These are phyloP conservation scores for Barbarea vulgaris DNA, from an alignment of 345 rosid species.

Conservation along the genomic window DNA sequence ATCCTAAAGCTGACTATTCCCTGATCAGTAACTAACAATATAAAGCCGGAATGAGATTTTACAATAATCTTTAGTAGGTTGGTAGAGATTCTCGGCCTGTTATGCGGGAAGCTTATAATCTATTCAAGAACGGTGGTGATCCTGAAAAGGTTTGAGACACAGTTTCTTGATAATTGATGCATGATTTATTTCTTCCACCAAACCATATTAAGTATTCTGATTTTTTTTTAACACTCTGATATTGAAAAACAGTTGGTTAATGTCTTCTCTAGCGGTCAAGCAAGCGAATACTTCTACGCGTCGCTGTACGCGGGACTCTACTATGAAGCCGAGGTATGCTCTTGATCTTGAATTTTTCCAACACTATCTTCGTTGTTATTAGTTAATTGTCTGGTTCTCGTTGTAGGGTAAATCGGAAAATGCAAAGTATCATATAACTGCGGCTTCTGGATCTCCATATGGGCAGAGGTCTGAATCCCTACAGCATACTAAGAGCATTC, in stretches of 20 bases:
- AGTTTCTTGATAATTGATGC: not conserved
- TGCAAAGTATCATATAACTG: slow-evolving; percentile 62
- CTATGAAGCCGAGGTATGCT: slow-evolving; percentile 77
- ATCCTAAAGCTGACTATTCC: not conserved
- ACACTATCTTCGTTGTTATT: not conserved
- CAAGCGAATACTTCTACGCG: slow-evolving; percentile 68
- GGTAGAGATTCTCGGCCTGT: slow-evolving; percentile 85
- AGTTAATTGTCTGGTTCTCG: not conserved
- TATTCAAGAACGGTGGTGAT: slow-evolving; percentile 83
- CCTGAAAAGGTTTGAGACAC: slow-evolving; percentile 68
- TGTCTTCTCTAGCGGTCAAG: slow-evolving; percentile 56
- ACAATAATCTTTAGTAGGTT: slow-evolving; percentile 50
- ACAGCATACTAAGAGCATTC: not conserved
- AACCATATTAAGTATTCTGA: not conserved
- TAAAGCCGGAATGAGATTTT: not conserved
- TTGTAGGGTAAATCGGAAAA: slow-evolving; percentile 64
- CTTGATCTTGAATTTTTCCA: slow-evolving; percentile 20
- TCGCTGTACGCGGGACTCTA: slow-evolving; percentile 82
- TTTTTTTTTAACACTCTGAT: not conserved
- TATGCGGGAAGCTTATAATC: slow-evolving; percentile 76
- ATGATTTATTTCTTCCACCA: not conserved
- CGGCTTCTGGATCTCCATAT: slow-evolving; percentile 66
- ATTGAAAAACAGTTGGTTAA: slow-evolving; percentile 52
- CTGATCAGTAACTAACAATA: not conserved
- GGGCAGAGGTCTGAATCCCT: slow-evolving; percentile 64